Evolutionary conservation across 441 rosid genomes (phyloP).

Genomic region (Theobroma grandiflorum): DNA sequence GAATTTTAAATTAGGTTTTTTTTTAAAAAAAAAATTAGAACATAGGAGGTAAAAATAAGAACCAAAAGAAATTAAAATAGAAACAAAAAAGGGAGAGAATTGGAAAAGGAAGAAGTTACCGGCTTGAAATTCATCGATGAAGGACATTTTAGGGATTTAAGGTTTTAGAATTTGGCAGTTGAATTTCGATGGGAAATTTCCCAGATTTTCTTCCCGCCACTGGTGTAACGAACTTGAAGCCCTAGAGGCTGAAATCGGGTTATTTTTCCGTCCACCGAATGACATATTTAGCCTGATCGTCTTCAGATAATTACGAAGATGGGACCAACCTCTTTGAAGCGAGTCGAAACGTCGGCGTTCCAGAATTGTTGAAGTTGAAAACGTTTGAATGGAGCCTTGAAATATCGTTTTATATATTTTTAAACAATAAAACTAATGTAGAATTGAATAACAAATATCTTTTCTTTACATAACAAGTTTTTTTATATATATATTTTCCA

Average conservation of each 20-base stretch:
- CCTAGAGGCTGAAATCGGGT: constrained; percentile 16
- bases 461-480: no score
- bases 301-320: neutral
- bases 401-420: no score
- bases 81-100: neutral
- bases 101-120: constrained; percentile 49
- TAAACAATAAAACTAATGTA: no score
- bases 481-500: no score
- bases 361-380: no score
- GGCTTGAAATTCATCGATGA: constrained; percentile 87
- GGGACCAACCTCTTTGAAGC: no score
- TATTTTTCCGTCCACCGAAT: neutral
- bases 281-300: neutral
- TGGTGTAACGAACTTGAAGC: constrained; percentile 24
- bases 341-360: no score
- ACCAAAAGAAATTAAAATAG: neutral
- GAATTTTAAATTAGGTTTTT: neutral
- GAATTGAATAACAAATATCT: no score
- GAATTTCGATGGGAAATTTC: constrained; percentile 18
- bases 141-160: constrained; percentile 67
- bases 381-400: no score
- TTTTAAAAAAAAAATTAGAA: neutral
- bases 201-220: constrained; percentile 35
- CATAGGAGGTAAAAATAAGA: neutral
- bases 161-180: constrained; percentile 33